Evolutionary conservation across 257 asterid genomes (phyloP), one percentile per base, ranked within the genome.

Genomic region (Echites panduratus): DNA sequence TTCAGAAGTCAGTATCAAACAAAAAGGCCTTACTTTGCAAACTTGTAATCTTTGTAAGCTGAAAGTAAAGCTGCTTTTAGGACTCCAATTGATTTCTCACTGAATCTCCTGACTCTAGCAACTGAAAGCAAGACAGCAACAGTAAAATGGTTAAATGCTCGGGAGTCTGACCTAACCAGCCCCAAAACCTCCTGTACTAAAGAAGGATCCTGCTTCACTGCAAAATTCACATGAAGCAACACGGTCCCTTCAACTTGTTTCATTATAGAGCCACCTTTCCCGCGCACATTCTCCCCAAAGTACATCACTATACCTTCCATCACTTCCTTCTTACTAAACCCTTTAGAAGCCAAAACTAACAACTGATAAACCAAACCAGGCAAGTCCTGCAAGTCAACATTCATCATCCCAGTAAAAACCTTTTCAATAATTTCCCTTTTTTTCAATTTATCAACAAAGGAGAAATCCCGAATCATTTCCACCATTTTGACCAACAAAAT

Each of bases 231-330:
- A 74, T 92, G 96, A 77, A 92, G 92, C 83, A 91, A 78, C 65
- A 89, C 97, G 41, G 97, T 91, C 83, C 96, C 97, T 76, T 91
- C 96, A 16, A 89, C 89, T 79, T 92, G 96, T 75, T 86, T 88
- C 86, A 83, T 86, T 56, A 81, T 84, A 32, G 89, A 85, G n/a
- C 96, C 82, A 6, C 84, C 85, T 66, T 82, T 68, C 44, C 71
- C 79, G 35, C 38, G 76, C 57, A 71, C 79, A 64, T 65, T 71
- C 68, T 80, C 82, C 70, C 90, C 96, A 66, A 92, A 92, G 79
- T 80, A 76, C 87, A 84, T 79, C 78, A 89, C 87, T 50, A 89
- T 88, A 81, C 96, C 92, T 84, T 89, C 93, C 53, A 88, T 76
- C 75, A 89, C 92, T 70, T 91, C 95, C 78, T 90, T 85, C 84